Conservation (phyloP, 495 filamentous ascomycete species). For the Lophium mytilinum region DNA sequence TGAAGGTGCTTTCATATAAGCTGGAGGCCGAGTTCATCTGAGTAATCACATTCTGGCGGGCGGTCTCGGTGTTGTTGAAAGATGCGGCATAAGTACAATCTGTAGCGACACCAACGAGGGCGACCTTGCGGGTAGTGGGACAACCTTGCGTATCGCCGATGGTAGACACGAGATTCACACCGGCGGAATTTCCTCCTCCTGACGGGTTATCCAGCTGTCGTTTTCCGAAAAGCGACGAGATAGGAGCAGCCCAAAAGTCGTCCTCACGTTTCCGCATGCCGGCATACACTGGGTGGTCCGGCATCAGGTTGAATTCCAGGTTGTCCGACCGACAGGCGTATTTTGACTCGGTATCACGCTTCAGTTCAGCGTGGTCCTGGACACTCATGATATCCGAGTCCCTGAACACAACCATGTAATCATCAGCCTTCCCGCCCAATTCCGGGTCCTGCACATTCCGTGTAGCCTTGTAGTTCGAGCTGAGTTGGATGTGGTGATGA, state of each 20-base stretch:
- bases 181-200: slow-evolving; percentile 66
- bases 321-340: slow-evolving; percentile 55
- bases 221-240: slow-evolving; percentile 49
- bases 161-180: slow-evolving; percentile 70
- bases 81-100: slow-evolving; percentile 77
- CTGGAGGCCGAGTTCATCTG: slow-evolving; percentile 80
- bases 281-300: slow-evolving; percentile 56
- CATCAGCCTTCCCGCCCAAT: slow-evolving; percentile 47
- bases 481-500: slow-evolving; percentile 81
- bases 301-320: slow-evolving; percentile 62
- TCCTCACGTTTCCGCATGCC: slow-evolving; percentile 35
- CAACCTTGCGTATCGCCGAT: slow-evolving; percentile 80
- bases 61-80: slow-evolving; percentile 55
- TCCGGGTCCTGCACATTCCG: slow-evolving; percentile 66
- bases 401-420: slow-evolving; percentile 85
- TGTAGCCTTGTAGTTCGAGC: slow-evolving; percentile 65
- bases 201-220: slow-evolving; percentile 46
- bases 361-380: slow-evolving; percentile 44
- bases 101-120: slow-evolving; percentile 83
- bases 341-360: slow-evolving; percentile 26
- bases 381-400: slow-evolving; percentile 66
- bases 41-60: slow-evolving; percentile 65
- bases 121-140: slow-evolving; percentile 79
- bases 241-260: slow-evolving; percentile 46
- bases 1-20: slow-evolving; percentile 84